phyloP scores from a whole-genome alignment of 2,329 filamentous ascomycete species.

The Colletotrichum viniferum region DNA sequence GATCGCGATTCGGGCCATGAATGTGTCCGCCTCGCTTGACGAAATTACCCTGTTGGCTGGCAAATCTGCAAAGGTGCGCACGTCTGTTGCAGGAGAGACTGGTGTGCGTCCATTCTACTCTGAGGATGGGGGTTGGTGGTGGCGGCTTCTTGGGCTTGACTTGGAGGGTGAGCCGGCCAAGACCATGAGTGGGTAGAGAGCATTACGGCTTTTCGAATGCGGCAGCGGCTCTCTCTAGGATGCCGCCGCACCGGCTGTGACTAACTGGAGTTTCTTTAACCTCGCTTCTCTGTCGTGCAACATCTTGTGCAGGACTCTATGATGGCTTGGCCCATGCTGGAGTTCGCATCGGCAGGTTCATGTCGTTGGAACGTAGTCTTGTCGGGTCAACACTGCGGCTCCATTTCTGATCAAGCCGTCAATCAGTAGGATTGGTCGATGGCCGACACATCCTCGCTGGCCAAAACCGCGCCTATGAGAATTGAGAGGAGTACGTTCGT shows the following conservation, averaged over 20 bases:
- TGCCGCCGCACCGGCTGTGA: neutral
- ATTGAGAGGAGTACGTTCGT: neutral
- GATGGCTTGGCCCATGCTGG: neutral
- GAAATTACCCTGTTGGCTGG: slow-evolving; percentile 20
- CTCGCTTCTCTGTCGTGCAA: neutral
- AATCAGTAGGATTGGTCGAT: slow-evolving; percentile 1
- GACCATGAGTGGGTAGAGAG: neutral
- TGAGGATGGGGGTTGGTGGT: neutral
- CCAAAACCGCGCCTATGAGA: neutral
- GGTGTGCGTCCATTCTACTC: neutral
- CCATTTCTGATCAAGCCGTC: neutral
- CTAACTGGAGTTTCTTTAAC: neutral
- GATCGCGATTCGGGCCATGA: slow-evolving; percentile 10
- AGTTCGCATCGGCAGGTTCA: neutral
- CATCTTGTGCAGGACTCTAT: neutral
- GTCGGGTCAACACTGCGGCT: neutral
- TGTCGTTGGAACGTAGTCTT: neutral
- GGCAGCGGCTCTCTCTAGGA: neutral
- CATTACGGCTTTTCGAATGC: neutral
- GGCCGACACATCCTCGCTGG: neutral
- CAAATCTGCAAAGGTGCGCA: neutral
- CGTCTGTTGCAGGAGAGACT: neutral
- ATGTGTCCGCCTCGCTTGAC: neutral
- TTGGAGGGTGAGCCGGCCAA: neutral
- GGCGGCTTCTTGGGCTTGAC: neutral